phyloP scores from a whole-genome alignment of 306 rosid species.

The Vigna trinervia region DNA sequence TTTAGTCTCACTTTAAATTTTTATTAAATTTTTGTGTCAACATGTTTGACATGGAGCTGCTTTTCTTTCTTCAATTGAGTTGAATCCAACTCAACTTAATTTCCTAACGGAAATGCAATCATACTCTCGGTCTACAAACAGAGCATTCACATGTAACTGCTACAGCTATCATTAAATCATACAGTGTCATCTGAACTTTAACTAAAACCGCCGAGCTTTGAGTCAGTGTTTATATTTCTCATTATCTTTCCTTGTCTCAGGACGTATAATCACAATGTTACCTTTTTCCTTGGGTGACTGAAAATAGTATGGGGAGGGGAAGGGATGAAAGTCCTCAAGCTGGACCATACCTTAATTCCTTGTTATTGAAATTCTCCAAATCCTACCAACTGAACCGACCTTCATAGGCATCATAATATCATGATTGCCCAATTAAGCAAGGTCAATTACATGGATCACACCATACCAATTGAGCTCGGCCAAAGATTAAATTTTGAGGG shows the following conservation, averaged over 20 bases:
- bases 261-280: neutral
- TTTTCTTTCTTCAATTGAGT: too few species aligned
- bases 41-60: too few species aligned
- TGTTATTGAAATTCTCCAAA: neutral
- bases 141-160: neutral
- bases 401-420: slow-evolving; percentile 11
- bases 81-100: too few species aligned
- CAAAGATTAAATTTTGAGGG: too few species aligned
- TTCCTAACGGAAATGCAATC: too few species aligned
- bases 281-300: neutral
- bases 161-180: neutral
- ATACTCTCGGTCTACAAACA: neutral
- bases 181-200: neutral
- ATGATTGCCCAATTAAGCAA: neutral
- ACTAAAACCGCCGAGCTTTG: neutral
- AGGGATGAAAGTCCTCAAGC: neutral
- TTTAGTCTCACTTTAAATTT: neutral
- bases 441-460: neutral
- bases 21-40: too few species aligned
- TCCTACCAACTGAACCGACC: slow-evolving; percentile 9
- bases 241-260: neutral
- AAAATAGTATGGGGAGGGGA: neutral
- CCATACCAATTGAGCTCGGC: neutral
- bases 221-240: neutral
- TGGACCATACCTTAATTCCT: neutral